Percentiles rank a stretch among this genome's conserved stretches.
phyloP scores from a whole-genome alignment of 2,329 filamentous ascomycete genomes.

The Ceratocystis cubensis region DNA sequence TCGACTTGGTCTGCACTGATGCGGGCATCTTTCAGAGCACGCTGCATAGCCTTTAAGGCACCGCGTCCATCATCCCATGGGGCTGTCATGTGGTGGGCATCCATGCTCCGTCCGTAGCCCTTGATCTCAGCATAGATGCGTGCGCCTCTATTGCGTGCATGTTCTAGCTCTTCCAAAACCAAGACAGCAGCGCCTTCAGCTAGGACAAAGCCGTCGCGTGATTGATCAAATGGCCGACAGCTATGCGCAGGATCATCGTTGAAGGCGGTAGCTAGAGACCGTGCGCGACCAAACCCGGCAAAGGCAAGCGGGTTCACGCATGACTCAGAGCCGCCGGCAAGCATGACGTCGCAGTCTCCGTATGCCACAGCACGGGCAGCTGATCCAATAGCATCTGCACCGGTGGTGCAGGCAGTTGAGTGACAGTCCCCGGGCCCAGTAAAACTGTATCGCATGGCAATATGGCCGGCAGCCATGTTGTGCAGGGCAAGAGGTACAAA shows the following conservation, averaged over 20 bases:
- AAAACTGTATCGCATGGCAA: conserved; percentile 85
- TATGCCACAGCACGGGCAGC: conserved; percentile 84
- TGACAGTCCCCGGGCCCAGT: conserved; percentile 83
- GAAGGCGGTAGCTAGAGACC: conserved; percentile 71
- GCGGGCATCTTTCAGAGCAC: conserved; percentile 60
- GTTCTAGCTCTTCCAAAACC: conserved; percentile 78
- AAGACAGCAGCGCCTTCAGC: conserved; percentile 82
- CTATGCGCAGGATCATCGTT: conserved; percentile 59
- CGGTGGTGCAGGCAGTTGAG: conserved; percentile 92
- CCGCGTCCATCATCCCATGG: conserved; percentile 72
- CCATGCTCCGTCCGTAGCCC: conserved; percentile 82
- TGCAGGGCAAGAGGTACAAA: conserved; percentile 90
- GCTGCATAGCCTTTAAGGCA: conserved; percentile 72
- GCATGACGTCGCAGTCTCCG: conserved; percentile 87
- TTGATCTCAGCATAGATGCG: conserved; percentile 76
- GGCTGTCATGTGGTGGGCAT: conserved; percentile 88
- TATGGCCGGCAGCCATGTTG: conserved; percentile 87
- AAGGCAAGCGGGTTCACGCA: conserved; percentile 92
- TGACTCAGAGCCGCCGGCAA: conserved; percentile 88
- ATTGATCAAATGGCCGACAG: conserved; percentile 76
- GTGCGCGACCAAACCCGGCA: conserved; percentile 77
- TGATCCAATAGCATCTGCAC: conserved; percentile 87
- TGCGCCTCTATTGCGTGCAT: conserved; percentile 67
- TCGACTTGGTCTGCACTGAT: conserved; percentile 60
- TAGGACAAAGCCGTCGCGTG: conserved; percentile 77